A percentile compares a stretch with the other conserved stretches of the same genome.
phyloP scores from a whole-genome alignment of 768 basidiomycete species.

The Amanita brunnescens region DNA sequence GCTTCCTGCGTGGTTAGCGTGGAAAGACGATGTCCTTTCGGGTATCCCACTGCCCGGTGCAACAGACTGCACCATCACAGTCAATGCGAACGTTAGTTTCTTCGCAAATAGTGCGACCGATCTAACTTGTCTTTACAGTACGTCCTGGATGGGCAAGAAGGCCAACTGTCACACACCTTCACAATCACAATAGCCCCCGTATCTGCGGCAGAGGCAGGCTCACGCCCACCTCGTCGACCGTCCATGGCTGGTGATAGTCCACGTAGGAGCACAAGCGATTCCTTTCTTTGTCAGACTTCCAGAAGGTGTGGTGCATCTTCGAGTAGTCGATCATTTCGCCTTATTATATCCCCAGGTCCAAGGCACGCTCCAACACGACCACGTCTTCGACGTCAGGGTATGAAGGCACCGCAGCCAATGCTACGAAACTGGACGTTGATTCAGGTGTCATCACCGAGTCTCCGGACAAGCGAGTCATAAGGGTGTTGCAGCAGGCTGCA shows the following conservation, averaged over 20 bases:
- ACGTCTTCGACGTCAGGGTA: background rate
- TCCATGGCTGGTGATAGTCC: constrained; percentile 35
- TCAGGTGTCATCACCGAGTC: constrained; percentile 13
- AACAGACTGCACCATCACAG: constrained; percentile 65
- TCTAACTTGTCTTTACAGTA: constrained; percentile 35
- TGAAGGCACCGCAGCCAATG: background rate
- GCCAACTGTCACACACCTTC: constrained; percentile 56
- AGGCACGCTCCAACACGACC: constrained; percentile 16
- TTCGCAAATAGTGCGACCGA: constrained; percentile 5
- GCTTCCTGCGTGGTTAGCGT: constrained; percentile 81
- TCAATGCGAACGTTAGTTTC: constrained; percentile 59
- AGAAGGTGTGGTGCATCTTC: constrained; percentile 26
- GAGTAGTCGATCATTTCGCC: background rate
- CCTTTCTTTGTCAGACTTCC: constrained; percentile 33
- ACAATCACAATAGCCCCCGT: constrained; percentile 65
- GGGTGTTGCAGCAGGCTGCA: constrained; percentile 68
- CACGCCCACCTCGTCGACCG: constrained; percentile 33
- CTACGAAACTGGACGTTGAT: background rate
- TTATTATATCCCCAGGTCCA: constrained; percentile 13
- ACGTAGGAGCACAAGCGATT: constrained; percentile 39
- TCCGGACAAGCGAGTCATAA: constrained; percentile 66
- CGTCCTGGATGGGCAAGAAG: constrained; percentile 67
- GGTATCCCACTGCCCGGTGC: constrained; percentile 76
- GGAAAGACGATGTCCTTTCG: constrained; percentile 76
- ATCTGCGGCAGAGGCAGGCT: constrained; percentile 32